Base-by-base conservation (phyloP, 305 asterid genomes). In the Fraxinus latifolia region DNA sequence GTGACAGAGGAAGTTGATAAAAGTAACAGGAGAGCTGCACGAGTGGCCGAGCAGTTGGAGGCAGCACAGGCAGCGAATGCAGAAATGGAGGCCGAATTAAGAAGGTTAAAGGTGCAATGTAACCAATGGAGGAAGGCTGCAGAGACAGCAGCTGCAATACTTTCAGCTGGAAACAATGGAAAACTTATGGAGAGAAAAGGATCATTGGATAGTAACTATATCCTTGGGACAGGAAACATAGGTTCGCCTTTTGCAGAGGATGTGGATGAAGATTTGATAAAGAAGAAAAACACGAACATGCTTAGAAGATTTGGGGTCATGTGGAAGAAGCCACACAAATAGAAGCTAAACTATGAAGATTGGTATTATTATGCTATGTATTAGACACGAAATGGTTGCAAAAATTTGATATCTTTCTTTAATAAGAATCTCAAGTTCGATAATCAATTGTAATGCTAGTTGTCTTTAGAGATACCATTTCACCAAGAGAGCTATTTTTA, bases 41-140 rank as follows among this genome's bases (percentile, higher is more conserved):
- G 91, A 14, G 90, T 86, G 80, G 77, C 81, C 0, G 94, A 92
- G 86, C 91, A 88, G 53, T 77, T 93, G 74, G 92, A 91, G 85
- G 86, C 92, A 3, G 91, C 87, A 7, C 92, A 90, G 80, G 86
- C 83, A 3, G 87, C 84, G 11, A 87, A 88, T 60, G 88, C 89
- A 0, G 97, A 93, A 86, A 81, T 90, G 93, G 97, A 91, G 80
- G 87, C 83, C 0, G 97, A 90, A 84, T 58, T 93, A 27, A 86
- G 97, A 85, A 90, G 85, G 92, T 81, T 90, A 25, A 93, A 87
- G 71, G 92, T 93, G 85, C 96, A 90, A 83, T 86, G 89, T 3
- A 91, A 91, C 75, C 97, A 93, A 80, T 93, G 93, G 92, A 84
- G 97, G 79, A 93, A 93, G 78, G 97, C 97, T 1, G 96, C 97